Base-by-base conservation (phyloP, 1,139 yeast genomes). In the Diutina sp. region DNA sequence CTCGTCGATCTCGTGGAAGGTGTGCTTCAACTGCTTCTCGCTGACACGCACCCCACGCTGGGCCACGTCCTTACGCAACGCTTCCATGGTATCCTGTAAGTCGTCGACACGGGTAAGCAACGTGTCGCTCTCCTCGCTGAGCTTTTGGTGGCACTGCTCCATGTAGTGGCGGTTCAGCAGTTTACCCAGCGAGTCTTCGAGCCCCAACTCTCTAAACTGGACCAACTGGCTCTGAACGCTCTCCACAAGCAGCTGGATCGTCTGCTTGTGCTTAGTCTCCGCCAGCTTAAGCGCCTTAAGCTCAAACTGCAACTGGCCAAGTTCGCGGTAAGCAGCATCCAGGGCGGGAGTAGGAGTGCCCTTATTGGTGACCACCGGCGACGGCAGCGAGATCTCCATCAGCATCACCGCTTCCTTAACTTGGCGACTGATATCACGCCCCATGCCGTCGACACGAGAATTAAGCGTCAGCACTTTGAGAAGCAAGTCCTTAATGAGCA, bases 81-180 rank as follows among this genome's bases (percentile, higher is more conserved):
- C 90, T 65, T 95, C 99, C 69, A 95, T 88, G 6, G 88, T 69
- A 69, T 95, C 99, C 66, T 91, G 97, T 46, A 95, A 73, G 63
- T 90, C 97, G 66, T 95, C 99, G 3, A 91, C 95, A 60, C 79
- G 82, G 0, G 95, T 85, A 53, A 95, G 75, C 28, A 93, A 71
- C 1, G 68, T 66, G 66, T 90, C 97, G 7, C 95, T 85, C 29
- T 88, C 91, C 56, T 80, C 83, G 1, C 95, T 87, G 29, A 93
- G 76, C 62, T 83, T 84, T 12, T 74, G 67, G 64, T 88, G 91
- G 58, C 97, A 87, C 14, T 79, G 76, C 56, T 85, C 91, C 86
- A 91, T 87, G 64, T 87, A 90, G 0, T 79, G 67, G 58, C 93
- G 76, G 61, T 83, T 83, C 0, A 28, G 14, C 16, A 16, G 29